Conservation (phyloP, 768 basidiomycete genomes). For the Hypholoma fasciculare region DNA sequence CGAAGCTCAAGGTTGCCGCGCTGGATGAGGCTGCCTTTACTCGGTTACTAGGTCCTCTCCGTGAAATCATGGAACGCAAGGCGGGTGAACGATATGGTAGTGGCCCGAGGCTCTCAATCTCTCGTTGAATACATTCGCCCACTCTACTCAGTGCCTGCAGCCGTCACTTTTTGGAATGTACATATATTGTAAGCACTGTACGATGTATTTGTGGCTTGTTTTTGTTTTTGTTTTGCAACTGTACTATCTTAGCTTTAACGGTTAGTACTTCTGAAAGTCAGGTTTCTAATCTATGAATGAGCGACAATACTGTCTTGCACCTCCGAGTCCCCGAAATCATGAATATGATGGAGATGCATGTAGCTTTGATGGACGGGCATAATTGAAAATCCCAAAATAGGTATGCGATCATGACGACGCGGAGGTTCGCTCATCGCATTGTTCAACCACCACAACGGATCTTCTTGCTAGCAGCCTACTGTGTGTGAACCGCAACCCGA, state of each 20-base stretch:
- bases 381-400: too few species aligned
- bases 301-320: too few species aligned
- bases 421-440: too few species aligned
- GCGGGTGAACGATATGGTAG: conserved; percentile 73
- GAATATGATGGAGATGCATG: too few species aligned
- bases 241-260: not conserved
- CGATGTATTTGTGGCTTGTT: not conserved
- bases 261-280: too few species aligned
- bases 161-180: conserved; percentile 1
- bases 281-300: too few species aligned
- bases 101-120: conserved; percentile 24
- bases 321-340: too few species aligned
- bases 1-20: conserved; percentile 89
- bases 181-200: not conserved
- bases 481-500: too few species aligned
- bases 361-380: too few species aligned
- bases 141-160: not conserved
- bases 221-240: not conserved
- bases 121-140: conserved; percentile 22
- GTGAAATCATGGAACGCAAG: conserved; percentile 90
- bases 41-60: conserved; percentile 86
- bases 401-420: too few species aligned
- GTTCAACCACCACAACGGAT: too few species aligned
- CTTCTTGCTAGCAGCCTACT: too few species aligned
- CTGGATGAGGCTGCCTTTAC: conserved; percentile 94